These are phyloP conservation scores for Didymella arachidicola DNA, from an alignment of 2,329 filamentous ascomycete species.

Conservation along the genomic window DNA sequence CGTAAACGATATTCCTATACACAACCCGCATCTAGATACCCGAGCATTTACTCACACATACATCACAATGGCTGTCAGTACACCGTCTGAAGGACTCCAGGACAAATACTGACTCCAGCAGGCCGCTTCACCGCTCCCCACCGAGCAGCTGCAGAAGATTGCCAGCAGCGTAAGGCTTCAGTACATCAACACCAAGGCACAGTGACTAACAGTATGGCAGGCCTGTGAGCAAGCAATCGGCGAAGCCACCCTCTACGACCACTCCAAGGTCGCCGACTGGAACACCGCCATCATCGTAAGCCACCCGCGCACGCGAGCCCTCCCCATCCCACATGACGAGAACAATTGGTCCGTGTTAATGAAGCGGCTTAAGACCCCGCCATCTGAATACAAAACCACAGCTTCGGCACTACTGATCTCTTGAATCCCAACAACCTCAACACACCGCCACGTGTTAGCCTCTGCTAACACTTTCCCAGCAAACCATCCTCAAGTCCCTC, in stretches of 20 bases:
- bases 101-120: slow-evolving; percentile 4
- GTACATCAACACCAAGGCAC: not conserved
- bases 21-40: not conserved
- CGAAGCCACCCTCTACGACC: slow-evolving; percentile 81
- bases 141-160: slow-evolving; percentile 43
- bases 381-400: slow-evolving; percentile 78
- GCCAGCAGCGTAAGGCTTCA: slow-evolving; percentile 36
- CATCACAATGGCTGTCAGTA: slow-evolving; percentile 43
- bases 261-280: slow-evolving; percentile 84
- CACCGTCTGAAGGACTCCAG: too few relatives aligned
- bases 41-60: slow-evolving; percentile 11
- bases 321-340: slow-evolving; percentile 68
- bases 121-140: slow-evolving; percentile 43
- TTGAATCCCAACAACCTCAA: not conserved
- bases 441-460: not conserved
- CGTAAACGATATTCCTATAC: not conserved
- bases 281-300: slow-evolving; percentile 91
- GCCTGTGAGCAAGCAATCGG: slow-evolving; percentile 83
- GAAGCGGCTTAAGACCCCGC: slow-evolving; percentile 93
- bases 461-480: slow-evolving; percentile 57
- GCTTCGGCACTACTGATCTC: slow-evolving; percentile 76
- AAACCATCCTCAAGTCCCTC: slow-evolving; percentile 77
- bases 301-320: slow-evolving; percentile 29
- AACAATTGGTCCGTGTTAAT: slow-evolving; percentile 95
- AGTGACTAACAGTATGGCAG: slow-evolving; percentile 55